Evolutionary conservation across 768 basidiomycete species (phyloP), one percentile per base, ranked within the genome.

Genomic region (Mycena maculata): DNA sequence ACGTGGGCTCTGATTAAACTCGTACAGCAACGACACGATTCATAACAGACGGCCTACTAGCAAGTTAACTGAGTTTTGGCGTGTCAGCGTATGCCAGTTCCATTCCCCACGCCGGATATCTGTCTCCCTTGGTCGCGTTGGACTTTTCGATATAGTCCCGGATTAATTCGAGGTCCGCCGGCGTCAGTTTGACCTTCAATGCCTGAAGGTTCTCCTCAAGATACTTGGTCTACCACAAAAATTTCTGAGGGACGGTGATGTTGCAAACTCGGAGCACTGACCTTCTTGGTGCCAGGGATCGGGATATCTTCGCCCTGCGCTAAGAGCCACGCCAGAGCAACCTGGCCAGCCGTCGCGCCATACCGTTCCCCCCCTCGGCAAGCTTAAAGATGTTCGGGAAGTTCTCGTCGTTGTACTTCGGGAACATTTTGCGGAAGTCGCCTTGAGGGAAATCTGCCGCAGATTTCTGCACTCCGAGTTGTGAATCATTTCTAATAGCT

Each of bases 131-230:
- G 18, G 58, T 39, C 18, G 65, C 60, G 38, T 67, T 70, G 2
- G 73, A 73, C 30, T 73, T 71, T 27, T 75, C 76, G 9, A 74
- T 73, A 22, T 75, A n/a, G n/a, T 2, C 57, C 0, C 79, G 71
- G 8, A 81, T 68, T 54, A 71, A 70, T 38, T 73, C 65, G 12
- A 80, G 63, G 4, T 73, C 73, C 44, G 76, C 73, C 0, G 61
- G 38, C 1, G 71, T 45, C 38, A 80, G 68, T 2, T 47, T 47
- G 1, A 79, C 56, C 18, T 60, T 59, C 11, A 70, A 63, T 25
- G 77, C 75, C 1, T 52, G 72, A 25, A 78, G 30, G 39, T 82
- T 82, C 63, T 82, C 80, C 23, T 76, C 68, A 18, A 82, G 72
- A 48, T 79, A 76, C 79, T 50, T 30, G 49, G 18, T 50, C 49